These are phyloP conservation scores for Kuraishia cidri DNA, from an alignment of 805 yeast species.

Conservation along the genomic window DNA sequence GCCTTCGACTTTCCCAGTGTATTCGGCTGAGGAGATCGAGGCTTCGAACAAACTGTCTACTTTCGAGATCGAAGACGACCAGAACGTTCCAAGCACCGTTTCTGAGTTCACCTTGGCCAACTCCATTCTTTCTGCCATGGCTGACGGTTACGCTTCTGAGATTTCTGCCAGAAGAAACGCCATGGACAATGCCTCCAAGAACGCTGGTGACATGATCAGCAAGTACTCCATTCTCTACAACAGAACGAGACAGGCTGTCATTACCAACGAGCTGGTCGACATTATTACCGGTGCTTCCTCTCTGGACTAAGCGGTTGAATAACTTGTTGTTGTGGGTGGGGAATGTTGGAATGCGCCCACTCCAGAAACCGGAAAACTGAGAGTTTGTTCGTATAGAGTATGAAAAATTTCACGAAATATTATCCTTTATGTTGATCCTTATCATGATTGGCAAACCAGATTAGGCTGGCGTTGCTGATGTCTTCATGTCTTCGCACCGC, in stretches of 20 bases:
- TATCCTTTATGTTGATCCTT: not conserved
- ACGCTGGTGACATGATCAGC: constrained; percentile 98
- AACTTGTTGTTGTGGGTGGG: no score
- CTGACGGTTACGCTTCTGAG: constrained; percentile 98
- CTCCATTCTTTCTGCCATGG: constrained; percentile 83
- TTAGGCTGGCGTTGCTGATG: no score
- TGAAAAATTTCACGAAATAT: not conserved
- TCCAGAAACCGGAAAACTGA: no score
- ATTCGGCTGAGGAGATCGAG: constrained; percentile 62
- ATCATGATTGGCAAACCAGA: no score
- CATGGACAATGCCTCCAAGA: constrained; percentile 99
- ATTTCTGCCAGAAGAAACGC: constrained; percentile 98
- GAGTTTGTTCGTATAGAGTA: no score
- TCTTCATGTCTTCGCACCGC: no score
- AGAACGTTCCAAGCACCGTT: constrained; percentile 55
- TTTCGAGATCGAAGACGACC: constrained; percentile 71
- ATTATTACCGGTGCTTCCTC: constrained; percentile 99
- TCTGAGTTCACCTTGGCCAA: constrained; percentile 87
- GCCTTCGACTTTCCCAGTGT: constrained; percentile 64
- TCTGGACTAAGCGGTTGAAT: constrained; percentile 52
- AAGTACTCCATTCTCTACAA: constrained; percentile 95
- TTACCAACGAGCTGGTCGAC: constrained; percentile 98
- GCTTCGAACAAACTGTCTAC: constrained; percentile 78
- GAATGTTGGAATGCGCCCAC: no score
- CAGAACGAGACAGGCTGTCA: constrained; percentile 99